Conservation (phyloP, 1,284 basidiomycete genomes). For the Taiwanofungus camphoratus region DNA sequence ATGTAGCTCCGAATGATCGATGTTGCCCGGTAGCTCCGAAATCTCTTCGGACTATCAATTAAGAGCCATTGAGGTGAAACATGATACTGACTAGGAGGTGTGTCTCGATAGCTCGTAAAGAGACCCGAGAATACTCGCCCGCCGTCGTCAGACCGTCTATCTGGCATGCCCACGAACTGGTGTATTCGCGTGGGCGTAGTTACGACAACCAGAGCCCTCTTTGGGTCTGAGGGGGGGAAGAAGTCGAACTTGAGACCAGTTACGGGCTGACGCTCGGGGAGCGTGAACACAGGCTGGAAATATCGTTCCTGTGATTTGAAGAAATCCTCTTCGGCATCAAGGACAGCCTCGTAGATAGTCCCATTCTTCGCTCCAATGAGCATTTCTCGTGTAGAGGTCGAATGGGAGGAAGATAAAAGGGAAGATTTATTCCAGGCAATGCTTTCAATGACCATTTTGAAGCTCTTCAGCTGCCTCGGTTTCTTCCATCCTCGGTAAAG, state of each 20-base stretch:
- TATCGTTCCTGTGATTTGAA: slow-evolving; percentile 88
- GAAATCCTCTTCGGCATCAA: slow-evolving; percentile 87
- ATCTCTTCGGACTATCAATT: slow-evolving; percentile 54
- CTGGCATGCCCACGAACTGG: slow-evolving; percentile 76
- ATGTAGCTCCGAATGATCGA: slow-evolving; percentile 71
- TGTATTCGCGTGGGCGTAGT: slow-evolving; percentile 90
- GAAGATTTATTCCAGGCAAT: slow-evolving; percentile 91
- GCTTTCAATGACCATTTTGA: slow-evolving; percentile 87
- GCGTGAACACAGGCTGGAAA: slow-evolving; percentile 71
- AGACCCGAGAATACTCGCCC: slow-evolving; percentile 73
- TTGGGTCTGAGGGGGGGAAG: slow-evolving; percentile 57
- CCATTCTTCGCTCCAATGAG: slow-evolving; percentile 87
- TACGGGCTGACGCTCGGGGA: slow-evolving; percentile 76
- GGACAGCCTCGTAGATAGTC: slow-evolving; percentile 77
- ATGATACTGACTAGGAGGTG: slow-evolving; percentile 65
- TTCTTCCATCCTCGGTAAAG: slow-evolving; percentile 78
- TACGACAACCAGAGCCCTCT: slow-evolving; percentile 65
- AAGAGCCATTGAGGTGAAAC: slow-evolving; percentile 1
- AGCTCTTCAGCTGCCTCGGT: slow-evolving; percentile 70
- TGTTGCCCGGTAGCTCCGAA: slow-evolving; percentile 77
- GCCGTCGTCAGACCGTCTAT: slow-evolving; percentile 64
- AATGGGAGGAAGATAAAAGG: slow-evolving; percentile 55
- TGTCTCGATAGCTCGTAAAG: slow-evolving; percentile 70
- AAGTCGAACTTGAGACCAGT: slow-evolving; percentile 81
- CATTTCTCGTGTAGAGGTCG: slow-evolving; percentile 77